These are phyloP conservation scores for Gymnopilus dilepis DNA, from an alignment of 768 basidiomycete genomes.

Conservation along the genomic window DNA sequence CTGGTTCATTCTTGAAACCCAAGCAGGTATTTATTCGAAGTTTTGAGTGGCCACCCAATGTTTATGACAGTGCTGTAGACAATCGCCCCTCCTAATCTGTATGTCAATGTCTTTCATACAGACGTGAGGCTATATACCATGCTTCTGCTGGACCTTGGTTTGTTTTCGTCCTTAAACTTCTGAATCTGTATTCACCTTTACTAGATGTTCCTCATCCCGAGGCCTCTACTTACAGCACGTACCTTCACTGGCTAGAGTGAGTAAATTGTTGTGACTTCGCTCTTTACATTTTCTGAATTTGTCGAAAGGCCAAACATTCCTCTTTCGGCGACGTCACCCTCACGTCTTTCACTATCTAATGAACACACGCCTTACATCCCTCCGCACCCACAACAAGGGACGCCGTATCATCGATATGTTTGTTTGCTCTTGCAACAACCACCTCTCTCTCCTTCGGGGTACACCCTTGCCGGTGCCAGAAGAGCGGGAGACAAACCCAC, in stretches of 20 bases:
- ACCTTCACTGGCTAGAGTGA: constrained; percentile 87
- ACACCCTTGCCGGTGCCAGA: constrained; percentile 40
- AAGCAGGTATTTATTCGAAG: constrained; percentile 59
- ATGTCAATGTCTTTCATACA: constrained; percentile 79
- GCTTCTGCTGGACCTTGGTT: constrained; percentile 87
- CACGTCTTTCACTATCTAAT: constrained; percentile 47
- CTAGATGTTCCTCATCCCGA: constrained; percentile 84
- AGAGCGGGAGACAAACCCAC: constrained; percentile 37
- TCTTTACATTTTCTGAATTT: constrained; percentile 14
- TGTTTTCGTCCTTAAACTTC: constrained; percentile 14
- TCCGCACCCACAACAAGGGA: constrained; percentile 90
- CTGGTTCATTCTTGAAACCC: constrained; percentile 71
- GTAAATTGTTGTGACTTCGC: constrained; percentile 26
- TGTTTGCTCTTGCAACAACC: constrained; percentile 77
- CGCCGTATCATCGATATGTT: constrained; percentile 90
- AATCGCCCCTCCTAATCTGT: constrained; percentile 62
- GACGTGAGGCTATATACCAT: constrained; percentile 87
- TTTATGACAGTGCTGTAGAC: constrained; percentile 51
- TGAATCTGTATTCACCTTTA: constrained; percentile 6
- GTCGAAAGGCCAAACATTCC: constrained; percentile 76
- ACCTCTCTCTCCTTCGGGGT: constrained; percentile 35
- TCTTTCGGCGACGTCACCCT: constrained; percentile 61
- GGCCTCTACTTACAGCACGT: constrained; percentile 67
- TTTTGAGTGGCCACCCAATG: neutral
- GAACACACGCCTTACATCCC: constrained; percentile 81